A percentile compares a stretch with the other conserved stretches of the same genome.
These are phyloP conservation scores for Parachaetomium inaequale DNA, from an alignment of 495 filamentous ascomycete genomes.

Conservation along the genomic window DNA sequence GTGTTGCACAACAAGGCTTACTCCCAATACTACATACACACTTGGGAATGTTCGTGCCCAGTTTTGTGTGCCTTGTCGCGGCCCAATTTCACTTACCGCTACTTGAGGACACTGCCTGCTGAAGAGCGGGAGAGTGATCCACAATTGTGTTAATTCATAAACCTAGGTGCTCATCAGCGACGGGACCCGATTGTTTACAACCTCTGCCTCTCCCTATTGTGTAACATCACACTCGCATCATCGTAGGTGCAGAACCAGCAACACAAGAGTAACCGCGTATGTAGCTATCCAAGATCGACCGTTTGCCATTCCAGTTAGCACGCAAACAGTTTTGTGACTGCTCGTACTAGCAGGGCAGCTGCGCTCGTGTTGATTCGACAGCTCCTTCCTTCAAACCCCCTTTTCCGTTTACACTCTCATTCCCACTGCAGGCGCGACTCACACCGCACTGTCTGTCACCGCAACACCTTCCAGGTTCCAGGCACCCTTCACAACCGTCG, in stretches of 20 bases:
- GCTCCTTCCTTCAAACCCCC: background rate
- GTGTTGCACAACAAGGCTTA: background rate
- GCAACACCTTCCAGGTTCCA: background rate
- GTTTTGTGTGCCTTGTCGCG: conserved; percentile 1
- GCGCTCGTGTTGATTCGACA: background rate
- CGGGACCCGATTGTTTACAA: background rate
- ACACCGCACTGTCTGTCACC: background rate
- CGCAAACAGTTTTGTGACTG: background rate
- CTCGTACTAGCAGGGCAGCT: background rate
- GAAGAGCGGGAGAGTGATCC: background rate
- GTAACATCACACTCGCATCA: background rate
- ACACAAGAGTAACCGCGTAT: background rate
- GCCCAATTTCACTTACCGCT: conserved; percentile 4
- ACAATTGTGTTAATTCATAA: background rate
- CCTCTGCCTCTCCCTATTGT: background rate
- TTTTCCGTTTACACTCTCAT: background rate
- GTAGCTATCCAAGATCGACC: background rate
- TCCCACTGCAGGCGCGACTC: background rate
- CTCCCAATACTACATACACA: background rate
- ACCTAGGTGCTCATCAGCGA: background rate
- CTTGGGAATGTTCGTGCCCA: background rate
- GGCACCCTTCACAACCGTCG: too few species aligned
- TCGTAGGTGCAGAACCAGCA: background rate
- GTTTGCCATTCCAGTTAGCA: background rate
- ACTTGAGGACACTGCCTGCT: background rate